Evolutionary conservation across 208 protist genomes (phyloP), one percentile per base, ranked within the genome.

Genomic region (Crithidia mellificae): DNA sequence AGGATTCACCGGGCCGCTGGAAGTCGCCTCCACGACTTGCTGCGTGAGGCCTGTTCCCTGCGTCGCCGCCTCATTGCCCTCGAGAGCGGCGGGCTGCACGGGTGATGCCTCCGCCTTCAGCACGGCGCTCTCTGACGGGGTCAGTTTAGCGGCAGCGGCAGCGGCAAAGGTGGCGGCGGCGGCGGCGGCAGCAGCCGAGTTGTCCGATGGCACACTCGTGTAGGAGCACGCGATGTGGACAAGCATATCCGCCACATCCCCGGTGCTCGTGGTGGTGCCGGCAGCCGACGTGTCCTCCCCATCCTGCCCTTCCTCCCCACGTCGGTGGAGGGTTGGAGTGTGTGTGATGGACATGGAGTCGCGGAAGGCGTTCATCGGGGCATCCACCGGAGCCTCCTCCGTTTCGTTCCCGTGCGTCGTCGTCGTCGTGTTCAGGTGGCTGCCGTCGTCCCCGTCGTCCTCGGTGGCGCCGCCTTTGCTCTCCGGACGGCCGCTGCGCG

Each of bases 291-390:
- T 66, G 51, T 73, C 51, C 51, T 73, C 65, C 15, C n/a, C n/a
- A n/a, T 46, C 57, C 25, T n/a, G 36, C 0, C 46, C 36, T 12
- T 56, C 55, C 36, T 55, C 41, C 9, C 50, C 43, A n/a, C 34
- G 47, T 19, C 59, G 68, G 20, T 54, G 66, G 14, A 74, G 30
- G 11, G 62, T 75, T 11, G 62, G 70, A 2, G 62, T 65, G 61
- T 66, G 55, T 4, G 61, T 74, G 69, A 64, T 51, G 30, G 70
- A 63, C 38, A 64, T 19, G 24, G 70, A 69, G 47, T 69, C 63
- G 29, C 55, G 55, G 43, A 74, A 67, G 11, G 63, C 50, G 53
- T 74, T 59, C 50, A 74, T 74, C 32, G 68, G 68, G 5, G 63
- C 59, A 34, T 74, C 68, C 22, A 58, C 38, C 22, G 17, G n/a